Base-by-base conservation (phyloP, 176 grass and related monocot genomes). In the Avena eriantha region DNA sequence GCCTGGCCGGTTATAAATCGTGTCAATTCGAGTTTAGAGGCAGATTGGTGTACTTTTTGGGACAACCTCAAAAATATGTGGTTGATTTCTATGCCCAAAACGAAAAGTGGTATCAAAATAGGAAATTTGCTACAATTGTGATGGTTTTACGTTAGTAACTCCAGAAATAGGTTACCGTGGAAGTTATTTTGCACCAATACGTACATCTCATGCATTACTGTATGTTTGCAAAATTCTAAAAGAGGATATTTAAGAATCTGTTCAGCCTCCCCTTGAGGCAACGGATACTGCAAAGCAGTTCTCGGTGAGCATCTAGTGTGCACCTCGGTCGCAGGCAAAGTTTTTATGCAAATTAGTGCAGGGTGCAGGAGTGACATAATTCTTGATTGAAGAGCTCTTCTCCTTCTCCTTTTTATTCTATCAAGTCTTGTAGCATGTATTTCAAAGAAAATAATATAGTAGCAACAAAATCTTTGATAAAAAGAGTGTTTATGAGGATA, bases 181-280 rank as follows among this genome's bases (percentile, higher is more conserved):
- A 39, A 39, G 5, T 56, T 80, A 21, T 55, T 82, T 78, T 5
- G 14, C 14, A 78, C 15, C 58, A 73, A 36, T 39, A 39, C 7
- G 36, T 35, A 34, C 53, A 61, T 11, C 78, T 86, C 83, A 79
- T 88, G 17, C 36, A n/a, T 47, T 48, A 33, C 71, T 70, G 2
- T 56, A 53, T 33, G 69, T 45, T 56, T 49, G 26, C 41, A 82
- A 97, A 91, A 84, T 97, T 21, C 92, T 95, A 88, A 97, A 97
- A 87, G 93, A 97, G 78, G 93, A 90, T 84, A 93, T 95, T 76
- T 95, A 91, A 93, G 92, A 97, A 82, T 81, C 76, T 73, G 92
- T 95, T 82, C 92, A 95, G 79, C 92, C 95, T 66, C 85, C 93
- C 77, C 89, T 95, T 72, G 90, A 87, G 80, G 91, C 93, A 69